Evolutionary conservation across 148 eudicot genomes (phyloP), one percentile per base, ranked within the genome.

Genomic region (Silene uniflora): DNA sequence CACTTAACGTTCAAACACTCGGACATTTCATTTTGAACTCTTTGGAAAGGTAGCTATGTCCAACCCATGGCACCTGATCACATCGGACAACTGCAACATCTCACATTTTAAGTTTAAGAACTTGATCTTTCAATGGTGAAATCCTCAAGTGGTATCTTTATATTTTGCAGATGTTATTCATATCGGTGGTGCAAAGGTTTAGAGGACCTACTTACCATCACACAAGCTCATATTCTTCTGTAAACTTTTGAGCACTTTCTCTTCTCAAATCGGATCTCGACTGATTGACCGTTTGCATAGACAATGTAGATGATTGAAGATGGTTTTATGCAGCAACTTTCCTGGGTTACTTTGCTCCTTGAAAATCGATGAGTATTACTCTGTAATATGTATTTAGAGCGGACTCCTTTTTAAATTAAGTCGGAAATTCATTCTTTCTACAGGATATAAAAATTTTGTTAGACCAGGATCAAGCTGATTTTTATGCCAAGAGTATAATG

Each of bases 151-250:
- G 21, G 11, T 64, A 17, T 73, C 10, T 25, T 10, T 32, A 46
- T 56, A 47, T 62, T 81, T 72, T 84, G 85, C 97, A 95, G 99
- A 80, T 84, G 77, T 73, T 72, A 55, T 86, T 77, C 72, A 81
- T 75, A 85, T 85, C 92, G 18, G 58, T 91, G 59, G 80, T 87
- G 27, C 89, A 85, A 75, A 87, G 85, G 84, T 80, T 92, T 78
- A 88, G 91, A 82, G 94, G 96, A 82, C 91, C 93, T 66, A 90
- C 90, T 59, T 76, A 88, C 75, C 82, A 84, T 73, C 85, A 88
- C 73, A 84, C 93, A 66, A 92, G 88, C 85, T 88, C 99, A 13
- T 95, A 89, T 81, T 90, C 99, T 69, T 88, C 91, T 10, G 96
- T 92, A 27, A 82, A 92, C 77, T 92, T 92, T 75, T 95, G 90